Evolutionary conservation across 805 yeast genomes (phyloP).

Genomic region (Schizosaccharomyces pombe): ASM294v3 CU329670.1:1910501-1911000

Average conservation of each 20-base stretch:
- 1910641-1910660: too few species aligned
- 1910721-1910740: too few species aligned
- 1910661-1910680: background rate
- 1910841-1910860: background rate
- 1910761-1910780: background rate
- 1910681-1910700: background rate
- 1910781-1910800: background rate
- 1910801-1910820: background rate
- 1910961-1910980: too few species aligned
- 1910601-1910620: background rate
- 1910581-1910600: background rate
- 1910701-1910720: background rate
- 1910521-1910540: constrained; percentile 32
- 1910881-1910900: background rate
- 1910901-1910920: background rate
- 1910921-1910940: too few species aligned
- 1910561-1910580: background rate
- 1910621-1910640: too few species aligned
- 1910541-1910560: background rate
- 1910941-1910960: too few species aligned
- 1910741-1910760: too few species aligned
- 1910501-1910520: constrained; percentile 73
- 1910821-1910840: background rate
- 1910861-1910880: background rate
- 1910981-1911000: too few species aligned